phyloP scores from a whole-genome alignment of 352 stramenopile species.

The Phytophthora hibernalis region DNA sequence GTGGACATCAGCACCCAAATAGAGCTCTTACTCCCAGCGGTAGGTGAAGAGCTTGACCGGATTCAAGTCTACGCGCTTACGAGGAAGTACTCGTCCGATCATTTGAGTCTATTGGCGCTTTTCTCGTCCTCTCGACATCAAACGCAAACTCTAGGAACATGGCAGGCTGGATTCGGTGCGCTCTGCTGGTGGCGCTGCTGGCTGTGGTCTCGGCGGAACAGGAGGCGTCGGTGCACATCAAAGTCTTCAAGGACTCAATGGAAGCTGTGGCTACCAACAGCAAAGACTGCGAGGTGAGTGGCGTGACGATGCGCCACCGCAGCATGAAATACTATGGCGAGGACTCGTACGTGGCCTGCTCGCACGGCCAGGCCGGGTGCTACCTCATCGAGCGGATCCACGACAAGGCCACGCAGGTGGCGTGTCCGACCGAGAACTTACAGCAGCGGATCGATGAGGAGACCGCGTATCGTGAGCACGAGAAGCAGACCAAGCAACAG shows the following conservation, averaged over 20 bases:
- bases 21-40: constrained; percentile 15
- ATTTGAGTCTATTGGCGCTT: constrained; percentile 23
- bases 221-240: constrained; percentile 37
- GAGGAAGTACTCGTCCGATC: constrained; percentile 17
- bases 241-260: constrained; percentile 22
- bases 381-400: constrained; percentile 72
- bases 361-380: constrained; percentile 61
- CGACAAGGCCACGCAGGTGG: constrained; percentile 64
- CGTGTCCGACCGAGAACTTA: constrained; percentile 54
- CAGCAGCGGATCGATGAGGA: constrained; percentile 50
- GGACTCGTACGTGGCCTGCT: constrained; percentile 80
- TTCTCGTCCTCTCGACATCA: constrained; percentile 20
- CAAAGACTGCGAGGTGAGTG: constrained; percentile 66
- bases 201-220: constrained; percentile 16
- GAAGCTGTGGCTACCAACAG: constrained; percentile 16
- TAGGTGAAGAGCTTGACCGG: constrained; percentile 24
- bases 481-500: constrained; percentile 18
- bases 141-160: constrained; percentile 18
- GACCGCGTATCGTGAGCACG: constrained; percentile 33
- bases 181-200: constrained; percentile 22
- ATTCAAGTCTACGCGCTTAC: constrained; percentile 24
- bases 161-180: constrained; percentile 40
- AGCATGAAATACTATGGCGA: constrained; percentile 77
- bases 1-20: constrained; percentile 14
- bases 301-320: constrained; percentile 60